Percentiles rank a stretch among this genome's conserved stretches.
Conservation (phyloP, 306 rosid species). For the Glycine soja region DNA sequence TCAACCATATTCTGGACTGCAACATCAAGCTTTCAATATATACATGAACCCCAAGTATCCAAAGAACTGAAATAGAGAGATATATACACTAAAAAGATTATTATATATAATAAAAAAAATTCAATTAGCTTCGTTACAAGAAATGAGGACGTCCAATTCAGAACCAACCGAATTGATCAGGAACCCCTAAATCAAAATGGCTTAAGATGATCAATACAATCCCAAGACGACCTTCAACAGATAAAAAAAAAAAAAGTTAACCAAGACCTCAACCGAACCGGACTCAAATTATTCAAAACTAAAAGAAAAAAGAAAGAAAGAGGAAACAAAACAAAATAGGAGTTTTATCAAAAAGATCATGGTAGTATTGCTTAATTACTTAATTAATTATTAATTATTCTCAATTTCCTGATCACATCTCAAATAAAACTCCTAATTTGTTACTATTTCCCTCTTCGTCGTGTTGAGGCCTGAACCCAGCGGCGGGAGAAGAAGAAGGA, state of each 20-base stretch:
- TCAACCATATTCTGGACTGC: no score
- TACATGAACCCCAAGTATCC: no score
- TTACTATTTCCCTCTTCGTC: background rate
- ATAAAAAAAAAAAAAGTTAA: background rate
- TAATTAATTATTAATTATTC: no score
- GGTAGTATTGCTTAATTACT: no score
- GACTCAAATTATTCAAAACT: conserved; percentile 41
- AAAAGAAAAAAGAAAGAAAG: background rate
- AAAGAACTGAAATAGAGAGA: background rate
- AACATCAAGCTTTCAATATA: no score
- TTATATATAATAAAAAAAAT: background rate
- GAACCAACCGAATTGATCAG: conserved; percentile 29
- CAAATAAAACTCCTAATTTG: no score
- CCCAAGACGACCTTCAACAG: background rate
- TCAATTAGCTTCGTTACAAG: conserved; percentile 23
- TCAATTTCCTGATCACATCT: no score
- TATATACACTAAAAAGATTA: conserved; percentile 4
- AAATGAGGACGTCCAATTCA: conserved; percentile 13
- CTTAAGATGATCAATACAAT: background rate
- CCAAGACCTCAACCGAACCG: conserved; percentile 7
- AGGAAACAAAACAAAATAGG: background rate
- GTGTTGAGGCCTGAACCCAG: conserved; percentile 1
- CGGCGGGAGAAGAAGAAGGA: conserved; percentile 43
- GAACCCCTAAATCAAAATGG: conserved; percentile 4
- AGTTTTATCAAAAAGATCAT: background rate